These are phyloP conservation scores for Saturnispora bothae DNA, from an alignment of 805 yeast species.

Conservation along the genomic window DNA sequence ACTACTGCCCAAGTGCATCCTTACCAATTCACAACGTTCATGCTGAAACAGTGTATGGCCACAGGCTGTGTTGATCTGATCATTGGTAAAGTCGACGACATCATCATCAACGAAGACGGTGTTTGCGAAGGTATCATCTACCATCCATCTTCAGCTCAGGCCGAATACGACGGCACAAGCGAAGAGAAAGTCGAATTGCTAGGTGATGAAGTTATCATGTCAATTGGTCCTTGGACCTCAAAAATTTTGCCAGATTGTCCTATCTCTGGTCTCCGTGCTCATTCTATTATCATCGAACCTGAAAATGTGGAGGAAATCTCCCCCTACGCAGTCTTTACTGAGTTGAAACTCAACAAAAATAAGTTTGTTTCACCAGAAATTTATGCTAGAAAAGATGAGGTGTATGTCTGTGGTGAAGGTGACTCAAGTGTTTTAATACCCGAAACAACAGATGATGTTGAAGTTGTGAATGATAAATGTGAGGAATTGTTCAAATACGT, in stretches of 20 bases:
- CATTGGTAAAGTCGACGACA: constrained; percentile 71
- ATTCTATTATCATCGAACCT: constrained; percentile 86
- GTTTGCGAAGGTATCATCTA: constrained; percentile 67
- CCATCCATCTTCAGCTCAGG: constrained; percentile 29
- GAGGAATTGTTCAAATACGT: constrained; percentile 79
- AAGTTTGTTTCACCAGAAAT: constrained; percentile 85
- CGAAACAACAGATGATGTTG: constrained; percentile 88
- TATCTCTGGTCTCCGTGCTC: constrained; percentile 87
- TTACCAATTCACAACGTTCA: constrained; percentile 78
- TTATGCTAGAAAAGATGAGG: constrained; percentile 91
- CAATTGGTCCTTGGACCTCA: constrained; percentile 97
- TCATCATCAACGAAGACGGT: constrained; percentile 54
- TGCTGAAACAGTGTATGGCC: constrained; percentile 70
- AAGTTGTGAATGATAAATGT: constrained; percentile 77
- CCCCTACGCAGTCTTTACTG: constrained; percentile 92
- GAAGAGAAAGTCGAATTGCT: constrained; percentile 34
- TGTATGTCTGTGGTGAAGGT: constrained; percentile 95
- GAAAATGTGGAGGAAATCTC: constrained; percentile 59
- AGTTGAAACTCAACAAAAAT: constrained; percentile 57
- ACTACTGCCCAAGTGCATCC: constrained; percentile 98
- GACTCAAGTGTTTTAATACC: constrained; percentile 86
- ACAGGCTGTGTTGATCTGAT: constrained; percentile 76
- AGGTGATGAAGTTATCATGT: constrained; percentile 71
- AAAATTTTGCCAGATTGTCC: constrained; percentile 87
- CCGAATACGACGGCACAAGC: constrained; percentile 22